Evolutionary conservation across 371 early-diverging fungal genomes (phyloP), one percentile per base, ranked within the genome.

Genomic region (Batkoa obscura): DNA sequence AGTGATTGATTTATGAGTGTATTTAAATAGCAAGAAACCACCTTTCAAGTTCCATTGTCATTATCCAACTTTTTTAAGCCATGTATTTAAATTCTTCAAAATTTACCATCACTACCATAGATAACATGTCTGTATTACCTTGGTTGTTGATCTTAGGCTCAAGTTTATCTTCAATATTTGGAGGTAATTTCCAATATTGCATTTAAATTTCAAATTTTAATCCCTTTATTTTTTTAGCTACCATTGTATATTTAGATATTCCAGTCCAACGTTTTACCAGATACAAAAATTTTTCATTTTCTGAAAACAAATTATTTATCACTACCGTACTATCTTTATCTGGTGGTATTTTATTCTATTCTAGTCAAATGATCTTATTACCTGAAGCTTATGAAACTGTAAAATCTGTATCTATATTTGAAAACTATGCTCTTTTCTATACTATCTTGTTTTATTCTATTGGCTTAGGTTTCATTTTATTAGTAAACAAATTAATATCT

Each of bases 301-400:
- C 39, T n/a, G 46, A 55, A 4, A 43, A 42, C 43, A n/a, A 43
- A 17, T 6, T 2, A 3, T 48, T 12, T 6, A 31, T 45, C 36
- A 12, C 47, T 15, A 17, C 46, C 34, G 5, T n/a, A 37, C n/a
- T 45, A 31, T 13, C 33, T 23, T 35, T 56, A 12, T n/a, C 56
- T 2, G 10, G 32, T 30, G 56, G 56, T 12, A 43, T 45, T 32
- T 30, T 41, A 38, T 57, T 57, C 23, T 60, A 38, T 42, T 53
- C 57, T n/a, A 60, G 57, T 36, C 51, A 57, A 10, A 53, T 39
- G 35, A 32, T 37, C 1, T 36, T 60, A n/a, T 6, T 60, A 33
- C 41, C 43, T 9, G 57, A 60, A 57, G 41, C 57, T 6, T 39
- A 52, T 53, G 9, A 17, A 3, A 23, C 23, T 23, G 23, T 23